Evolutionary conservation across 129 eudicot genomes (phyloP), one percentile per base, ranked within the genome.

Genomic region (Escallonia herrerae): DNA sequence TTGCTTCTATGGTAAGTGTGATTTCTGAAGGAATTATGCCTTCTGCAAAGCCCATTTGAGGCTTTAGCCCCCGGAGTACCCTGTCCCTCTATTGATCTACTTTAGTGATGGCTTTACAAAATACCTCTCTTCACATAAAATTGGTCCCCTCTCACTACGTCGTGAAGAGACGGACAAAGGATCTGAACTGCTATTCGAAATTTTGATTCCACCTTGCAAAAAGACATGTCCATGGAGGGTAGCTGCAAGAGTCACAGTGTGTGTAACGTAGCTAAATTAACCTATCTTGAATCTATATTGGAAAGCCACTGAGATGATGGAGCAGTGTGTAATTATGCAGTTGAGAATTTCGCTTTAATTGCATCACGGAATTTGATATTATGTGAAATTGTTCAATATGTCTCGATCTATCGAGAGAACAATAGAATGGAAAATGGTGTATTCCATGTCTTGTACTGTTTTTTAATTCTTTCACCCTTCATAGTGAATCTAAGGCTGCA

Each of bases 121-220:
- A 52, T 40, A 53, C 53, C 37, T 40, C 7, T 6, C 62, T 22
- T 11, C 9, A 49, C 54, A 49, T 49, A 49, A 49, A 49, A n/a
- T 43, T 62, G 13, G 69, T 78, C 40, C 78, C 78, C 6, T 56
- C 68, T 41, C 62, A 15, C 5, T 78, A 78, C 46, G 40, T 78
- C n/a, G 60, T 78, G 64, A 67, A 73, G 57, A 50, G 75, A 3
- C 73, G 83, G 83, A 78, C 79, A 54, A 73, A 66, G 63, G 64
- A 72, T 22, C 33, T 22, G 33, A 22, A 22, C n/a, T 22, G 33
- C 33, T 22, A 22, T 37, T 66, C 49, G 10, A 45, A 56, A 22
- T 15, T 33, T 57, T 57, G 61, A 15, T 15, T 15, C 10, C 6
- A 33, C 7, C 7, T 57, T 15, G 61, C 15, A 8, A 33, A 57